Evolutionary conservation across 225 moss, liverwort and hornwort species (phyloP).

Genomic region (Pseudoscleropodium purum): DNA sequence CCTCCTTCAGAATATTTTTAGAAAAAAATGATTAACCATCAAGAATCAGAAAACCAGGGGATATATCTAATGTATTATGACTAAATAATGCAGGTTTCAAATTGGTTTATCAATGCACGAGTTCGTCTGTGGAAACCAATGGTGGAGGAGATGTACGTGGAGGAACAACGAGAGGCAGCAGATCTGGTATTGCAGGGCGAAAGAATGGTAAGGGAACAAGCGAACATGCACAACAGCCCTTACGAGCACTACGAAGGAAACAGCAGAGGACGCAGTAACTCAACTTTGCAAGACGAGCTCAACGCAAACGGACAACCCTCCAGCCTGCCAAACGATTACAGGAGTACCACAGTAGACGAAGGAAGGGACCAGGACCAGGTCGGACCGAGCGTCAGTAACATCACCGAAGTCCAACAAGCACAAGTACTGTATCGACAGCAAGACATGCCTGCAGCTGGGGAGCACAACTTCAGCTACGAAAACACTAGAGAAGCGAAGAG

Average conservation of each 20-base stretch:
- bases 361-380: slow-evolving; percentile 8
- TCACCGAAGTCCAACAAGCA: slow-evolving; percentile 1
- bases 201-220: slow-evolving; percentile 27
- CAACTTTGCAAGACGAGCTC: slow-evolving; percentile 18
- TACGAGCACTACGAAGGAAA: slow-evolving; percentile 25
- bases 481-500: slow-evolving; percentile 22
- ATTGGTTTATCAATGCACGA: slow-evolving; percentile 65
- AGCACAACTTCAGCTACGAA: slow-evolving; percentile 10
- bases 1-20: background rate
- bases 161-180: slow-evolving; percentile 49
- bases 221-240: background rate
- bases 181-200: slow-evolving; percentile 13
- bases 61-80: background rate
- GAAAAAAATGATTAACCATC: background rate
- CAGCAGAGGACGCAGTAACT: slow-evolving; percentile 10
- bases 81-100: slow-evolving; percentile 29
- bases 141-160: slow-evolving; percentile 71
- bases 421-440: slow-evolving; percentile 2
- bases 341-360: background rate
- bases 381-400: background rate
- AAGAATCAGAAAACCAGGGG: background rate
- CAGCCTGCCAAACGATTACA: background rate
- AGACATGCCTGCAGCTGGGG: background rate
- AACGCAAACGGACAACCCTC: background rate
- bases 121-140: slow-evolving; percentile 67